Evolutionary conservation across 768 basidiomycete genomes (phyloP).

Genomic region (Hirschioporus abietinus): DNA sequence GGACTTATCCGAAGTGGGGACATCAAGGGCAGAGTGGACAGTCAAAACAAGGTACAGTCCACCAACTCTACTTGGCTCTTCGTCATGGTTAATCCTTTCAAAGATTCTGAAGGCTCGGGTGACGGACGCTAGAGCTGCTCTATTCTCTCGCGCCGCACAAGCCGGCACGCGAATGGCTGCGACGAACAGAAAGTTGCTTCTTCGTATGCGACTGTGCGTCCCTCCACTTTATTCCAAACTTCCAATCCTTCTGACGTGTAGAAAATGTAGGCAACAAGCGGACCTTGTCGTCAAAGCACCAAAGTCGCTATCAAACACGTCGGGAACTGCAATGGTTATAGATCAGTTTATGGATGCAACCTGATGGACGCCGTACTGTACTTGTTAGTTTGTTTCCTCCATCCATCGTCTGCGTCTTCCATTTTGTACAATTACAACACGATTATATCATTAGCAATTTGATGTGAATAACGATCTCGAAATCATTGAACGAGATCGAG

Average conservation of each 20-base stretch:
- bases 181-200: constrained; percentile 70
- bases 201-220: constrained; percentile 78
- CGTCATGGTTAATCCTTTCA: constrained; percentile 8
- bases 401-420: neutral
- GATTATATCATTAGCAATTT: neutral
- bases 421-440: neutral
- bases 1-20: constrained; percentile 69
- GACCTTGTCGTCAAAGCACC: constrained; percentile 69
- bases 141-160: constrained; percentile 73
- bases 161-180: constrained; percentile 66
- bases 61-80: constrained; percentile 5
- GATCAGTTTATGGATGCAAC: neutral
- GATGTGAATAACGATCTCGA: neutral
- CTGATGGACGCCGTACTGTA: neutral
- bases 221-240: neutral
- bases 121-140: constrained; percentile 69
- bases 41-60: constrained; percentile 73
- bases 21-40: constrained; percentile 82
- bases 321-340: neutral
- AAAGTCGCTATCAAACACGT: constrained; percentile 26
- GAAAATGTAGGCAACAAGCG: constrained; percentile 63
- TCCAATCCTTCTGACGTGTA: neutral
- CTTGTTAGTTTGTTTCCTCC: no score
- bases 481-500: neutral
- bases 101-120: constrained; percentile 79